A percentile compares a stretch with the other conserved stretches of the same genome.
Evolutionary conservation across 1,284 basidiomycete genomes (phyloP).

Genomic region (Trametes pubescens): DNA sequence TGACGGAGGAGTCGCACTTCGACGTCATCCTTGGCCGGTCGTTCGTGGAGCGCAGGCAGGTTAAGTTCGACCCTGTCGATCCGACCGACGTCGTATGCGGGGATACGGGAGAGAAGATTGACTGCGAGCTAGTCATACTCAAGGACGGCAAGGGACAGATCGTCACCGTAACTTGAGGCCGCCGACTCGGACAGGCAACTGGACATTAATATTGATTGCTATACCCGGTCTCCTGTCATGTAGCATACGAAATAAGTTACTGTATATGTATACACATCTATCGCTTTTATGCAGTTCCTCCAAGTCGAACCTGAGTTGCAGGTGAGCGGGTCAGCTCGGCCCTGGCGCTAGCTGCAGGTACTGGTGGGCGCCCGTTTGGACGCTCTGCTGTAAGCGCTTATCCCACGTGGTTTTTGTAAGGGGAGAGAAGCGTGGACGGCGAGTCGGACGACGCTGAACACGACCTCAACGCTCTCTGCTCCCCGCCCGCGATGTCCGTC

Average conservation of each 20-base stretch:
- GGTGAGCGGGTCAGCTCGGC: not conserved
- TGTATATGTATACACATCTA: constrained; percentile 2
- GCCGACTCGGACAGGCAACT: not conserved
- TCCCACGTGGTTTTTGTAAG: constrained; percentile 25
- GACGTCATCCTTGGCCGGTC: constrained; percentile 94
- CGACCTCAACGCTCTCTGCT: constrained; percentile 32
- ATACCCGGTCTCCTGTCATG: constrained; percentile 8
- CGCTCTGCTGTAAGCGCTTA: constrained; percentile 12
- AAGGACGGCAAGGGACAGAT: constrained; percentile 89
- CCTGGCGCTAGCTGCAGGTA: not conserved
- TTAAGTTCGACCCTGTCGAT: constrained; percentile 85
- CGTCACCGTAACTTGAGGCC: constrained; percentile 78
- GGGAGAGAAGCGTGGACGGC: constrained; percentile 9
- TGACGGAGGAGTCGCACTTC: constrained; percentile 96
- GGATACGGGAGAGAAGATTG: constrained; percentile 94
- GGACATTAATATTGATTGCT: not conserved
- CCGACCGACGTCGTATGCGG: constrained; percentile 92
- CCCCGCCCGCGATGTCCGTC: constrained; percentile 47
- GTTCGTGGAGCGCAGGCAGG: constrained; percentile 92
- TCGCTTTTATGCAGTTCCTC: not conserved
- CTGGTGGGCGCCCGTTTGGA: not conserved
- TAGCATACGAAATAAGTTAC: not conserved
- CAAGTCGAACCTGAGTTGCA: not conserved
- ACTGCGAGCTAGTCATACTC: constrained; percentile 91
- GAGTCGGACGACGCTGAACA: constrained; percentile 27